phyloP scores from a whole-genome alignment of 257 asterid genomes.

The Nicotiana tabacum region DNA sequence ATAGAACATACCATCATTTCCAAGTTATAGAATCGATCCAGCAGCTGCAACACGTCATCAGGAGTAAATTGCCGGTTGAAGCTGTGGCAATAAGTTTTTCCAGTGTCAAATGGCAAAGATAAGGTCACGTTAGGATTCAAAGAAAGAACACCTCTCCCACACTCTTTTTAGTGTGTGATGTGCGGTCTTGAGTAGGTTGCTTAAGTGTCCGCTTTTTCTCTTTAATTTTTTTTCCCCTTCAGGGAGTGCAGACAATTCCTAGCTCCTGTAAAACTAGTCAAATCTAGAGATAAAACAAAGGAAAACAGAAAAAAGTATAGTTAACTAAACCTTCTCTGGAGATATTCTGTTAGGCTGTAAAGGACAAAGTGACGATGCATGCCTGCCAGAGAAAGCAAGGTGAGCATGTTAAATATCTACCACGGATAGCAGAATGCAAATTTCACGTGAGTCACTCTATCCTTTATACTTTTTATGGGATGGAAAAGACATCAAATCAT shows the following conservation, averaged over 20 bases:
- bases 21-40: slow-evolving; percentile 87
- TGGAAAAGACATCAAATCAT: too few relatives aligned
- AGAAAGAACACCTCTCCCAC: neutral
- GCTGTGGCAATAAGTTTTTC: slow-evolving; percentile 33
- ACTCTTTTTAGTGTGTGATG: neutral
- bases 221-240: too few relatives aligned
- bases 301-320: slow-evolving; percentile 2
- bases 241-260: too few relatives aligned
- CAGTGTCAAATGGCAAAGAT: neutral
- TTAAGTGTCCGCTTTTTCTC: too few relatives aligned
- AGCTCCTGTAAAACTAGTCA: neutral
- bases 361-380: slow-evolving; percentile 63
- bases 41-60: slow-evolving; percentile 75
- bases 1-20: slow-evolving; percentile 70
- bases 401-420: neutral
- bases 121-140: neutral
- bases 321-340: slow-evolving; percentile 48
- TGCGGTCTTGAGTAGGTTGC: neutral
- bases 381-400: slow-evolving; percentile 41
- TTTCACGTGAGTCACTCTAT: neutral
- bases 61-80: slow-evolving; percentile 67
- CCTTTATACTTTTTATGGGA: neutral
- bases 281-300: neutral
- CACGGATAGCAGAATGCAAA: neutral
- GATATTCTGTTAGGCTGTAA: slow-evolving; percentile 34